These are phyloP conservation scores for Cylindrodendrum hubeiense DNA, from an alignment of 2,329 filamentous ascomycete genomes.

Conservation along the genomic window DNA sequence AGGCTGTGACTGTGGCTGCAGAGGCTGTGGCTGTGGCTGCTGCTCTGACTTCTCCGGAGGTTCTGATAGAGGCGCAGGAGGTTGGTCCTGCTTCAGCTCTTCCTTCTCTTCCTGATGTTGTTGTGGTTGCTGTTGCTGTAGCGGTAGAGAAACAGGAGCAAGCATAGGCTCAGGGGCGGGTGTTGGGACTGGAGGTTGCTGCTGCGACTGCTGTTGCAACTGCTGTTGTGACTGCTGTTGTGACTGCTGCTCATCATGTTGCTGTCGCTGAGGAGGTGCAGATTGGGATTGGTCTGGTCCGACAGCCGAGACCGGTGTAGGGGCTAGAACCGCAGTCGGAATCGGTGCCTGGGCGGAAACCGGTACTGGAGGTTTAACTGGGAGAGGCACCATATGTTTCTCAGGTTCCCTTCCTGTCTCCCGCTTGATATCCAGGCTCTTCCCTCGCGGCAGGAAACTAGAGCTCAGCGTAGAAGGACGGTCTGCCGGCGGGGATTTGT, in stretches of 20 bases:
- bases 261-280: constrained; percentile 17
- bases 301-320: constrained; percentile 8
- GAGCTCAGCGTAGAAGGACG: constrained; percentile 42
- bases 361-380: constrained; percentile 23
- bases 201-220: too few relatives aligned
- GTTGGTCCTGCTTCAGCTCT: constrained; percentile 19
- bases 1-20: too few relatives aligned
- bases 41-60: constrained; percentile 11
- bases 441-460: constrained; percentile 55
- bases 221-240: too few relatives aligned
- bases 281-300: constrained; percentile 8
- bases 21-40: too few relatives aligned
- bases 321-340: constrained; percentile 17
- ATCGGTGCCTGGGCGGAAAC: constrained; percentile 26
- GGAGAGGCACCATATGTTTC: constrained; percentile 12
- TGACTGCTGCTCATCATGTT: not conserved
- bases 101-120: constrained; percentile 17
- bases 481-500: constrained; percentile 66
- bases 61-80: constrained; percentile 4
- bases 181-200: not conserved
- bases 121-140: constrained; percentile 7
- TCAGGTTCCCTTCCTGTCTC: constrained; percentile 45
- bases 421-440: constrained; percentile 62
- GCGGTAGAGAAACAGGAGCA: not conserved
- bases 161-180: not conserved